Evolutionary conservation across 129 eudicot species (phyloP), one percentile per base, ranked within the genome.

Genomic region (Logfia minima): DNA sequence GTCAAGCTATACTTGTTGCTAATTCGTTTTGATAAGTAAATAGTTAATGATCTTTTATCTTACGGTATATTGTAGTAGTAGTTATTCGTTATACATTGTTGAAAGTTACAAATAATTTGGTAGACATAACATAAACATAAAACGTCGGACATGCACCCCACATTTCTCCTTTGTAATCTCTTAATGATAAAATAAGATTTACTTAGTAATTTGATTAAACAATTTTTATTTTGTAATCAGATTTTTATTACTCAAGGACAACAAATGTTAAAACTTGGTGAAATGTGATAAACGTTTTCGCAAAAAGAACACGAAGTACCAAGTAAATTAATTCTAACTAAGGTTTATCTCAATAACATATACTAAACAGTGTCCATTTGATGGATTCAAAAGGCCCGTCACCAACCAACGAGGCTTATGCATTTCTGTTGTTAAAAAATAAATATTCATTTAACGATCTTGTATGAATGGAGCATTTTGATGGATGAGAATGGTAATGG

Each of bases 1-100:
- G 97, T 48, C 98, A 93, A 75, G 97, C 98, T 29, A 88, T 90
- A 81, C 96, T 93, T 45, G 97, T 93, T 72, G 98, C 98, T 55
- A 87, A 74, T 79, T 90, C 98, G 0, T 90, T 93, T 69, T 93
- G 84, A 92, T 55, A 6, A 35, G 2, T 35, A 6, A 35, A 4
- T 35, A 35, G 39, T 35, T 35, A 6, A 4, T 35, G 3, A 35
- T 35, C 39, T 35, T 35, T 35, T 35, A 35, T 35, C 39, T 35
- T 35, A 35, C 5, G 39, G 39, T 26, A 26, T 26, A 45, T 48
- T 48, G 6, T 1, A 48, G n/a, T 48, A 48, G 55, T 48, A 26
- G 29, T 13, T 43, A 43, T 43, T 34, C 7, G 41, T 37, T 41
- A 41, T 41, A 48, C 55, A 48, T 48, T 48, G 55, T 48, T 13